Evolutionary conservation across 2,329 filamentous ascomycete species (phyloP).

Genomic region (Ilyonectria mors-panacis): DNA sequence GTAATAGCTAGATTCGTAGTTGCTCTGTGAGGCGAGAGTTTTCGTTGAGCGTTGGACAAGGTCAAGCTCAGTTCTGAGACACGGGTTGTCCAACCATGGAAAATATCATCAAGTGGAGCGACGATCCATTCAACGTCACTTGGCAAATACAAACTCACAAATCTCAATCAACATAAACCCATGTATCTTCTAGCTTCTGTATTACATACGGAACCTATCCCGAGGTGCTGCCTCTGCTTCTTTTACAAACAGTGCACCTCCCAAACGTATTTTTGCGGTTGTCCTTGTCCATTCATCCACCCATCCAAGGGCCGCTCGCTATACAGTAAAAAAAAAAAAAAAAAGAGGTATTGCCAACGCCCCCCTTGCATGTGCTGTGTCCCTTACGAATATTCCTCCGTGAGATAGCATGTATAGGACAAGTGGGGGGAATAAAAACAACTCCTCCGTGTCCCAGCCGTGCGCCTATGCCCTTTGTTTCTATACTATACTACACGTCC

Average conservation of each 20-base stretch:
- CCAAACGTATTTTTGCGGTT: conserved; percentile 15
- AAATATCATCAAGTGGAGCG: background rate
- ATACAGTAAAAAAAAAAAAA: conserved; percentile 10
- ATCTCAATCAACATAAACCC: background rate
- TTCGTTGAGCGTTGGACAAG: background rate
- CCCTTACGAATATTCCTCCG: conserved; percentile 5
- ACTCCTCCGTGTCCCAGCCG: conserved; percentile 16
- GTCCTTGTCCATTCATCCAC: conserved; percentile 4
- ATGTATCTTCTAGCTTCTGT: conserved; percentile 21
- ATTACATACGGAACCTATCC: conserved; percentile 26
- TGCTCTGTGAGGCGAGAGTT: no score
- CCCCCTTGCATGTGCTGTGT: background rate
- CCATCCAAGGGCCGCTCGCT: conserved; percentile 20
- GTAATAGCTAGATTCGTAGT: no score
- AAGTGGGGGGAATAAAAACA: conserved; percentile 1
- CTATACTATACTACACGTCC: conserved; percentile 11
- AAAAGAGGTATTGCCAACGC: conserved; percentile 8
- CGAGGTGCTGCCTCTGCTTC: background rate
- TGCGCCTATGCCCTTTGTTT: conserved; percentile 25
- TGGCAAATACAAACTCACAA: conserved; percentile 16
- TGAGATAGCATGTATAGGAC: conserved; percentile 7
- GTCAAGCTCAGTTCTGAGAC: background rate
- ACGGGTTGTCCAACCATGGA: background rate
- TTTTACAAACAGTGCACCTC: background rate
- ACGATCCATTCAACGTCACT: background rate